Percentiles rank a stretch among this genome's conserved stretches.
Conservation (phyloP, 352 stramenopile genomes). For the Globisporangium orthogonon region DNA sequence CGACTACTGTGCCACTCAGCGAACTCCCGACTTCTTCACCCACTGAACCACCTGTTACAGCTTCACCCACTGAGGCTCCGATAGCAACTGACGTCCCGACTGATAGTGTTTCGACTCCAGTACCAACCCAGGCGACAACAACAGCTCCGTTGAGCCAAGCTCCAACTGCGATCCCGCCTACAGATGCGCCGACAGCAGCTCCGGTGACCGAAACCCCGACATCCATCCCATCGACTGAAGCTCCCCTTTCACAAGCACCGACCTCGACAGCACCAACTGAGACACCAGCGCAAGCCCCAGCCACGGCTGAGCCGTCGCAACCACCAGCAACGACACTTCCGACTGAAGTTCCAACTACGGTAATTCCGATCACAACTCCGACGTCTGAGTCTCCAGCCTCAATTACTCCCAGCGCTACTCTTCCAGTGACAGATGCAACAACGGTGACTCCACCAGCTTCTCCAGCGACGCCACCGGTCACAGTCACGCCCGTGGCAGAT, state of each 20-base stretch:
- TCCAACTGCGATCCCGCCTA: too few species aligned
- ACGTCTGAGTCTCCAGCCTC: slow-evolving; percentile 1
- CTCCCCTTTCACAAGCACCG: neutral
- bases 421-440: neutral
- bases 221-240: neutral
- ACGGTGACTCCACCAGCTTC: neutral
- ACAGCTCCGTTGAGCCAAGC: too few species aligned
- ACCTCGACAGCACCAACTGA: neutral
- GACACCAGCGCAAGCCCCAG: slow-evolving; percentile 2
- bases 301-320: slow-evolving; percentile 1
- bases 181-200: neutral
- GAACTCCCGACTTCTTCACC: neutral
- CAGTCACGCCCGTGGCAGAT: slow-evolving; percentile 4
- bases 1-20: neutral
- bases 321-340: neutral
- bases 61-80: neutral
- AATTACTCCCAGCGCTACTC: neutral
- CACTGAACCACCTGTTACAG: neutral
- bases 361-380: neutral
- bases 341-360: neutral
- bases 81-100: neutral
- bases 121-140: neutral
- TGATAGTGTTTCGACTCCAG: neutral
- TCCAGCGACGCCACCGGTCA: neutral
- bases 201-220: neutral